Base-by-base conservation (phyloP, 1,284 basidiomycete genomes). In the Puccinia horiana region DNA sequence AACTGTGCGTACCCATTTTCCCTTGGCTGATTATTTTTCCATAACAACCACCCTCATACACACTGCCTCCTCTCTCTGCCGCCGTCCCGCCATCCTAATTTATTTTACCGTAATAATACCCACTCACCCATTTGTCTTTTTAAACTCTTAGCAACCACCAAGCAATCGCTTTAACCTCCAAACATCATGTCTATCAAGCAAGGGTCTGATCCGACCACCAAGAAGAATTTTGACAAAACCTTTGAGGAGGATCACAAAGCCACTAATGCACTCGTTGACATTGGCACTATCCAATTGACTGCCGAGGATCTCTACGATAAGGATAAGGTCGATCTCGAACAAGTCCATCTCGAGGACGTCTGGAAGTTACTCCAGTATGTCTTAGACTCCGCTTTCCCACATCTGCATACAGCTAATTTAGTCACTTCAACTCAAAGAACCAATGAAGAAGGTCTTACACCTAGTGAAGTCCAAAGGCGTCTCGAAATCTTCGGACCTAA, bases 271-370 rank as follows among this genome's bases (percentile, higher is more conserved):
- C 85, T 87, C 63, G 87, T 88, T 65, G 87, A 87, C 84, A 87
- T 88, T 87, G 86, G 85, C 84, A 86, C 87, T 77, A 95, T 96
- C 84, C 93, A 94, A 88, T 90, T 96, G 85, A 95, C 92, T 87
- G 94, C 94, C 14, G 94, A 96, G 88, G 95, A 98, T 88, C 89
- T 98, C 23, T 97, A 96, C 88, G 94, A 96, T 89, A 97, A 96
- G 90, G 95, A 98, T 89, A 98, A 98, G 90, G 96, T 98, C 88
- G 96, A 98, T 88, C 91, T 98, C 82, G 96, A 98, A 90, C 96
- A 94, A 73, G 92, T 98, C 86, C 93, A 95, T 85, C 93, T 98
- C 87, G 95, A 96, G 85, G 95, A 98, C 87, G 95, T 98, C 88
- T 96, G 96, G 91, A 94, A 92, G 84, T 92, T 98, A 83, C 92